phyloP scores from a whole-genome alignment of 805 yeast genomes.

The Ogataea populi-albae region DNA sequence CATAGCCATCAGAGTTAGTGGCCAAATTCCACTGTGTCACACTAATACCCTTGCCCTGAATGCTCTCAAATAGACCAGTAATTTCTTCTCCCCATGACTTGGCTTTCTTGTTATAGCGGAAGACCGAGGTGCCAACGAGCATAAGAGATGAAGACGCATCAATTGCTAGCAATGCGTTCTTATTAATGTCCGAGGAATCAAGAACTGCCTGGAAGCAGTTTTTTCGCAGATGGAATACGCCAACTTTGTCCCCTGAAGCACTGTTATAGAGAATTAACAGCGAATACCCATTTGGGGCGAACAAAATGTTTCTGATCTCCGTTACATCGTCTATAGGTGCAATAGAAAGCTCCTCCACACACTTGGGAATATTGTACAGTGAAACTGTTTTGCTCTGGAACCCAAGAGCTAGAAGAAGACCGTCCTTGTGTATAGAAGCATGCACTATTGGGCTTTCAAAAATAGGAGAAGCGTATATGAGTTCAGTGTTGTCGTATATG shows the following conservation, averaged over 20 bases:
- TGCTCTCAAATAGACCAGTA: not conserved
- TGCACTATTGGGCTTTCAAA: constrained; percentile 5
- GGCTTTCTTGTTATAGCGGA: constrained; percentile 21
- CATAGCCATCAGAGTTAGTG: constrained; percentile 4
- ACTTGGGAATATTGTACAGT: constrained; percentile 40
- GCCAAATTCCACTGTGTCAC: not conserved
- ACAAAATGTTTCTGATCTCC: constrained; percentile 37
- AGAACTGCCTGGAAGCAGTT: constrained; percentile 7
- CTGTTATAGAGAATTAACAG: constrained; percentile 26
- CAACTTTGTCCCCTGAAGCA: constrained; percentile 12
- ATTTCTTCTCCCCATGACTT: constrained; percentile 19
- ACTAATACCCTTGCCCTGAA: not conserved
- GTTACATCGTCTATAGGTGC: constrained; percentile 5
- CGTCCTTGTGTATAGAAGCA: constrained; percentile 37
- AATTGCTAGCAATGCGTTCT: constrained; percentile 5
- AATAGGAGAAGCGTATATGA: constrained; percentile 7
- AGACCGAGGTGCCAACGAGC: constrained; percentile 11
- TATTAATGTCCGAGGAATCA: not conserved
- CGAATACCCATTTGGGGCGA: constrained; percentile 68
- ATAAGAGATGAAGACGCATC: constrained; percentile 20
- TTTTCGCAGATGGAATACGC: constrained; percentile 27
- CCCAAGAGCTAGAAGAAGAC: constrained; percentile 38
- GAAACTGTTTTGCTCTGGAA: constrained; percentile 31
- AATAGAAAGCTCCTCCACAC: constrained; percentile 36
- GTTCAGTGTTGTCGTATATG: constrained; percentile 8